These are phyloP conservation scores for Hordeum marinum DNA, from an alignment of 176 grass and related monocot species.

Conservation along the genomic window DNA sequence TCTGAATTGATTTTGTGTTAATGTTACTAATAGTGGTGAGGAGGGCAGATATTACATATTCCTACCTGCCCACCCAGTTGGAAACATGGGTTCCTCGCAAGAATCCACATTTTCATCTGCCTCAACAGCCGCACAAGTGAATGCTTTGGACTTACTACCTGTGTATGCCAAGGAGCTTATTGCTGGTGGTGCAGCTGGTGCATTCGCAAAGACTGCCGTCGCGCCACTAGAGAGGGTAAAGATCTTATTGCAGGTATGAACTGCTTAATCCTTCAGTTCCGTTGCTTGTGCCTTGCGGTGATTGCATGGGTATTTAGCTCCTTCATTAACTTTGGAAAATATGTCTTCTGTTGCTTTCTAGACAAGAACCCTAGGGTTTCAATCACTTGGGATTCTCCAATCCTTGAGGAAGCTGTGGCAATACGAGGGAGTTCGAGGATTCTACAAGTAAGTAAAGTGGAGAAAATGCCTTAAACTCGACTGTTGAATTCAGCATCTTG, in stretches of 20 bases:
- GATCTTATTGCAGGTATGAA: conserved; percentile 74
- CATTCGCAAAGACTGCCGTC: conserved; percentile 77
- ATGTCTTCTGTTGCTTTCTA: conserved; percentile 18
- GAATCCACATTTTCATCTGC: conserved; percentile 58
- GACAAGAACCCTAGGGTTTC: conserved; percentile 85
- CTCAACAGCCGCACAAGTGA: conserved; percentile 53
- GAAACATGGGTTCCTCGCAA: conserved; percentile 54
- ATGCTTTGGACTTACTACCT: conserved; percentile 67
- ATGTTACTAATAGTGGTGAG: conserved; percentile 4
- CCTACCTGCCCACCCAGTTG: background rate
- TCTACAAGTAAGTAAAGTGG: conserved; percentile 66
- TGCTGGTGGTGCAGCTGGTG: conserved; percentile 79
- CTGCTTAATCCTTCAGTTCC: background rate
- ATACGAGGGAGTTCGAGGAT: conserved; percentile 71
- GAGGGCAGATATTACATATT: conserved; percentile 3
- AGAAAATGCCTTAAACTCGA: background rate
- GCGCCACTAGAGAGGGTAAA: conserved; percentile 88
- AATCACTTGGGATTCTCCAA: conserved; percentile 72
- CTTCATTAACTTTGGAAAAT: background rate
- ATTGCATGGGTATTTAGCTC: background rate
- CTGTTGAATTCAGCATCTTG: background rate
- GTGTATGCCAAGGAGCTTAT: conserved; percentile 85
- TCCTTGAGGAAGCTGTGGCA: conserved; percentile 74
- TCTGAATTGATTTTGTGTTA: conserved; percentile 20
- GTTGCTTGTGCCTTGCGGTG: too few relatives aligned